Evolutionary conservation across 306 rosid genomes (phyloP).

Genomic region (Prosopis cineraria): DNA sequence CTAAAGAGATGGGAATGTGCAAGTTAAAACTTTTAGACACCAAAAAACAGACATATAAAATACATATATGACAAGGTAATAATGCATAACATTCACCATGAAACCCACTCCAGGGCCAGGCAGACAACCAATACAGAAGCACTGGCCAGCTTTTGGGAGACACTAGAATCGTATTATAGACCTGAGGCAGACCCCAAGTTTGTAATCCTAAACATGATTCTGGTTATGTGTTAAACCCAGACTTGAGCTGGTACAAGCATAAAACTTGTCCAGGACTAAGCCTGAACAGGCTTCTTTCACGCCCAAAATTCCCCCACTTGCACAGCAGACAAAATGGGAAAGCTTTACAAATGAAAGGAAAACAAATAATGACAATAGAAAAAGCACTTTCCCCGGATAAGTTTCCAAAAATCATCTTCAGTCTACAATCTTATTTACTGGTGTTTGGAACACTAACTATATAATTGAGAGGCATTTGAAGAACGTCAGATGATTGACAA

Average conservation of each 20-base stretch:
- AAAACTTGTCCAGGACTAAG: neutral
- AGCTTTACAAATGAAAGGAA: neutral
- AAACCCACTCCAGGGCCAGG: neutral
- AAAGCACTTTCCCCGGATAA: neutral
- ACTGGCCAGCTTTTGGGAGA: conserved; percentile 15
- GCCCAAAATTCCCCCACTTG: conserved; percentile 20
- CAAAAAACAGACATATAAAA: neutral
- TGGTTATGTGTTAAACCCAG: neutral
- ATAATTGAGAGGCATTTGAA: neutral
- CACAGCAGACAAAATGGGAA: conserved; percentile 18
- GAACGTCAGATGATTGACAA: neutral
- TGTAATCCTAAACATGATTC: neutral
- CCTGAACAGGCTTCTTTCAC: conserved; percentile 8
- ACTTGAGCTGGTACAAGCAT: conserved; percentile 13
- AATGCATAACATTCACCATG: neutral
- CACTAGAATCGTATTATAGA: neutral
- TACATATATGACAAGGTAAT: conserved; percentile 4
- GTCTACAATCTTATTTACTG: neutral
- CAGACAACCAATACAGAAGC: neutral
- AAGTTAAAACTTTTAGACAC: neutral
- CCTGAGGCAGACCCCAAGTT: conserved; percentile 1
- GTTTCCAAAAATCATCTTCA: neutral
- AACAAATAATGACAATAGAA: conserved; percentile 14
- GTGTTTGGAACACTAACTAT: neutral
- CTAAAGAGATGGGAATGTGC: conserved; percentile 19